These are phyloP conservation scores for Malus orientalis DNA, from an alignment of 306 rosid species.

Conservation along the genomic window DNA sequence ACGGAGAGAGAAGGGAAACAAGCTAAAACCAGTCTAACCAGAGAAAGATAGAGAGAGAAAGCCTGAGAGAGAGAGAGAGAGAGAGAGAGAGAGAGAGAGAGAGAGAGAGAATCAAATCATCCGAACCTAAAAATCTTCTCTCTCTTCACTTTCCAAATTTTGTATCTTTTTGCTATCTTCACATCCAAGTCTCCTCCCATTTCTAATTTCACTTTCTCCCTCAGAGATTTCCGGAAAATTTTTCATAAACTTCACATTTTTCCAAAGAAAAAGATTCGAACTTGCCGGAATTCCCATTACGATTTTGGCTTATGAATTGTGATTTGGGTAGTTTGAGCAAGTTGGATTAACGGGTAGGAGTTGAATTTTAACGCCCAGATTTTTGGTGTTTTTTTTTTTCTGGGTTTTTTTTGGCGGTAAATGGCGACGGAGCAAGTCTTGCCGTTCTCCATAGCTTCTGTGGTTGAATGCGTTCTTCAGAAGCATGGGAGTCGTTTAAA, in stretches of 20 bases:
- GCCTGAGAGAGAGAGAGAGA: conserved; percentile 17
- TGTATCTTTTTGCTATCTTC: conserved; percentile 9
- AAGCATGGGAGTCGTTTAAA: conserved; percentile 31
- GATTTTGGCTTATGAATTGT: not conserved
- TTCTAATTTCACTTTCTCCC: conserved; percentile 17
- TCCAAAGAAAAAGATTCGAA: not conserved
- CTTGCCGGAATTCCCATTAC: not conserved
- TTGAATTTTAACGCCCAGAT: conserved; percentile 4
- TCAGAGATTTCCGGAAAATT: not conserved
- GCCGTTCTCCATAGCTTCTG: conserved; percentile 61
- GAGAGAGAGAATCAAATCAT: conserved; percentile 7
- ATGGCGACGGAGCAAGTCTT: conserved; percentile 55
- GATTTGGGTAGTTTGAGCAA: not conserved
- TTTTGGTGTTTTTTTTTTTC: not conserved
- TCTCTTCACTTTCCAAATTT: conserved; percentile 18
- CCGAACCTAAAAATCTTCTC: conserved; percentile 12
- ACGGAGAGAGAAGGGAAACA: not conserved
- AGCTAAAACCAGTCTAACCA: not conserved
- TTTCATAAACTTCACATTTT: not conserved
- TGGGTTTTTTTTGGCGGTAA: not conserved
- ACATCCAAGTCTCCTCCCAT: conserved; percentile 11
- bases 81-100: conserved; percentile 24
- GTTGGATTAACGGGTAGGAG: conserved; percentile 8
- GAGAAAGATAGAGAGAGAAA: not conserved
- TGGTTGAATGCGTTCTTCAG: conserved; percentile 75